Base-by-base conservation (phyloP, 106 monocot species). In the Xerophyta viscosa region DNA sequence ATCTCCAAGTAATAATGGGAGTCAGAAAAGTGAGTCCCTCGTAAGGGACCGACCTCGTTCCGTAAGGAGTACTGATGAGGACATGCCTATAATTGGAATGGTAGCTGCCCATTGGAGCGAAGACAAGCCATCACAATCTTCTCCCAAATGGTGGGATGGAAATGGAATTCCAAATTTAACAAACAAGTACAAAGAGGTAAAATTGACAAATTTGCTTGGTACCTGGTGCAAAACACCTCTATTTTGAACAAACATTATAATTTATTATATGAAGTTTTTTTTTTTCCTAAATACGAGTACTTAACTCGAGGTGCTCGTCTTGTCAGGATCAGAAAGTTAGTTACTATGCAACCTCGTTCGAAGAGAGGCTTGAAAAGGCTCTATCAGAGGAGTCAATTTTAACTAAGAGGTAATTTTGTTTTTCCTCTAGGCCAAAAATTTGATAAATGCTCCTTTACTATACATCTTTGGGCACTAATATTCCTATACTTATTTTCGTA, bases 121-220 rank as follows among this genome's bases (percentile, higher is more conserved):
- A 6, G 66, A 71, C 6, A 77, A 84, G 15, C 52, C 74, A 21
- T 66, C 75, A 27, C 54, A 20, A 47, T 21, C 76, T 42, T 66
- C 80, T 37, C 64, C 78, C 2, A 92, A 80, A 45, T 36, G 55
- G 52, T 88, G 81, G 78, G 88, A 84, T 71, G 85, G 94, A 52
- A 98, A 89, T 73, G 96, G 96, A 22, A 89, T 98, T 66, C 96
- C 96, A 56, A 98, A 98, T 64, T 82, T 85, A 17, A 98, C 96
- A 37, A 82, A 66, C 37, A 98, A 98, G 48, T 98, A 98, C 55
- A 98, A 82, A 58, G 96, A 98, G 76, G 96, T 89, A 43, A n/a
- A n/a, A n/a, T n/a, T n/a, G n/a, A n/a, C n/a, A n/a, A n/a, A n/a
- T n/a, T n/a, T n/a, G n/a, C n/a, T n/a, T n/a, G n/a, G n/a, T n/a